A percentile compares a stretch with the other conserved stretches of the same genome.
phyloP scores from a whole-genome alignment of 352 stramenopile genomes.

The Phytopythium mirpurense region DNA sequence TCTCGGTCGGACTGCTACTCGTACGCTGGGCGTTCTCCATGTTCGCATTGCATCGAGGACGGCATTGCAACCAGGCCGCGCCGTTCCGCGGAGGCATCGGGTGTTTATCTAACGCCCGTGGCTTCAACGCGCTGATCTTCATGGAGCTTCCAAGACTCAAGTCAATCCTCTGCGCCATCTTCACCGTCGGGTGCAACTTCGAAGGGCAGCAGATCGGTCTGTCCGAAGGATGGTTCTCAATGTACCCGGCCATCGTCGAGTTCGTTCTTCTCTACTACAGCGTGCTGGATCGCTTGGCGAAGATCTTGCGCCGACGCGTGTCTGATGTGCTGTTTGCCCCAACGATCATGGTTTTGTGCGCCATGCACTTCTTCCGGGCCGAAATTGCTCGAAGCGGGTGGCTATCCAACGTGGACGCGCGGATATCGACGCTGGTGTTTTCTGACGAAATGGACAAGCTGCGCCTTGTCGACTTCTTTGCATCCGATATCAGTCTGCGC shows the following conservation, averaged over 20 bases:
- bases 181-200: constrained; percentile 15
- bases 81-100: constrained; percentile 13
- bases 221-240: constrained; percentile 21
- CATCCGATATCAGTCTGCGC: constrained; percentile 6
- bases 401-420: constrained; percentile 12
- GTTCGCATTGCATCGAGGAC: constrained; percentile 7
- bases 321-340: constrained; percentile 14
- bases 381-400: constrained; percentile 3
- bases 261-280: constrained; percentile 21
- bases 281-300: constrained; percentile 12
- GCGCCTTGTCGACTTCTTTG: constrained; percentile 12
- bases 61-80: not conserved
- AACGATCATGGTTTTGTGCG: constrained; percentile 12
- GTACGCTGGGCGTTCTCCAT: constrained; percentile 23
- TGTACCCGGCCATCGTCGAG: constrained; percentile 27
- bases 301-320: constrained; percentile 11
- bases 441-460: constrained; percentile 9
- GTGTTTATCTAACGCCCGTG: constrained; percentile 7
- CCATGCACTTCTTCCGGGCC: constrained; percentile 11
- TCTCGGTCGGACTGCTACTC: constrained; percentile 21
- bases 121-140: constrained; percentile 13
- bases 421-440: constrained; percentile 8
- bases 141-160: constrained; percentile 15
- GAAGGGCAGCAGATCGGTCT: constrained; percentile 20
- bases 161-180: constrained; percentile 17